Evolutionary conservation across 306 rosid genomes (phyloP).

Genomic region (Lotus japonicus): DNA sequence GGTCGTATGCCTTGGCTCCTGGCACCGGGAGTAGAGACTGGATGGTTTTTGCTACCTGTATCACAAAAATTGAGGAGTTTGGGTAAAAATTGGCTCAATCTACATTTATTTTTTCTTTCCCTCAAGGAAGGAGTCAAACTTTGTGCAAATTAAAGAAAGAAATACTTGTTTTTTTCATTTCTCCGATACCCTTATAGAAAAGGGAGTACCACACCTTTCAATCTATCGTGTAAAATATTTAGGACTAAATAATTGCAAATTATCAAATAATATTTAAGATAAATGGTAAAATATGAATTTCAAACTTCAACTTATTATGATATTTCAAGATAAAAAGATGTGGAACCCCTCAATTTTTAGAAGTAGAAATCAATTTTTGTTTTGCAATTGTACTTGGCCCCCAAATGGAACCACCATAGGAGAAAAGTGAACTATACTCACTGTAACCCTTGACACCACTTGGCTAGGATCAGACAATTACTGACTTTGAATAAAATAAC

Average conservation of each 20-base stretch:
- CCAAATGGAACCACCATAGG: background rate
- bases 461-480: background rate
- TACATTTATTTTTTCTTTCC: background rate
- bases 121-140: constrained; percentile 3
- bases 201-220: too few species aligned
- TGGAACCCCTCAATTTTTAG: too few species aligned
- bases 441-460: background rate
- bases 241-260: too few species aligned
- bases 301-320: too few species aligned
- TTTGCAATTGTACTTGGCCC: background rate
- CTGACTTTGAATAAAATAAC: background rate
- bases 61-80: constrained; percentile 27
- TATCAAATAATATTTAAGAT: too few species aligned
- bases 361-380: too few species aligned
- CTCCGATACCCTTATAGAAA: too few species aligned
- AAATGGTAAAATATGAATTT: too few species aligned
- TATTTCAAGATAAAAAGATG: too few species aligned
- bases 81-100: constrained; percentile 32
- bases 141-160: background rate
- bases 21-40: constrained; percentile 27
- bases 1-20: constrained; percentile 14
- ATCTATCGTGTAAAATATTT: too few species aligned
- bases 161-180: background rate
- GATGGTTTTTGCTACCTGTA: constrained; percentile 52
- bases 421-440: background rate